Evolutionary conservation across 371 early-diverging fungal genomes (phyloP), one percentile per base, ranked within the genome.

Genomic region (Haplosporangium sp.): DNA sequence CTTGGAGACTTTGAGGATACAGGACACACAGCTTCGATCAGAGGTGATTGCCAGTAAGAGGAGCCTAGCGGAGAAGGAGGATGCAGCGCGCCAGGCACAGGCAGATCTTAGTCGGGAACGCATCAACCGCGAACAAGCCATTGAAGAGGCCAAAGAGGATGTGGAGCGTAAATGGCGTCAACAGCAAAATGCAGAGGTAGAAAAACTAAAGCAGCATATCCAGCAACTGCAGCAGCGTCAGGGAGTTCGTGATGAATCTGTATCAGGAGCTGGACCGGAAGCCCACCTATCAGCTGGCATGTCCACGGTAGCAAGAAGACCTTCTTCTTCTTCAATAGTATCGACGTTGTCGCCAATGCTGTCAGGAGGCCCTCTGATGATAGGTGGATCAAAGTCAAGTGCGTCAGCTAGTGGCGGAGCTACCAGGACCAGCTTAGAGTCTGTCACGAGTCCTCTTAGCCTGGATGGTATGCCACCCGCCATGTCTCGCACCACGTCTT

Each of bases 131-230:
- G 79, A 82, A 37, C 52, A 80, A 40, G 69, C 83, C 12, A 65
- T 82, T 2, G 56, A 74, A 29, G 73, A 73, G 23, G 77, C 80
- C 38, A 81, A 83, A 46, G 86, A 82, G 43, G 67, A 68, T 0
- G 74, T 63, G 40, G 73, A 82, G 16, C 80, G 84, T 55, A 84
- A 85, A 46, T 68, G 67, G 5, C 70, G 83, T 10, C 82, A 83
- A 58, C 68, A 20, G n/a, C 85, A 84, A 43, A 85, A 86, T 55
- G 81, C 83, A 18, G 83, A 82, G 36, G 46, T 84, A 0, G 76
- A 76, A 36, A 69, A 70, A 37, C 60, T 69, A 46, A 76, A 76
- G 60, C 55, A 48, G 2, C 70, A 67, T 50, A 59, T 76, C 18
- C 66, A 70, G 21, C 67, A 67, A 47, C 55, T 65, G 37, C 69